Evolutionary conservation across 495 filamentous ascomycete genomes (phyloP), one percentile per base, ranked within the genome.

Genomic region (Penicillium maclennaniae): DNA sequence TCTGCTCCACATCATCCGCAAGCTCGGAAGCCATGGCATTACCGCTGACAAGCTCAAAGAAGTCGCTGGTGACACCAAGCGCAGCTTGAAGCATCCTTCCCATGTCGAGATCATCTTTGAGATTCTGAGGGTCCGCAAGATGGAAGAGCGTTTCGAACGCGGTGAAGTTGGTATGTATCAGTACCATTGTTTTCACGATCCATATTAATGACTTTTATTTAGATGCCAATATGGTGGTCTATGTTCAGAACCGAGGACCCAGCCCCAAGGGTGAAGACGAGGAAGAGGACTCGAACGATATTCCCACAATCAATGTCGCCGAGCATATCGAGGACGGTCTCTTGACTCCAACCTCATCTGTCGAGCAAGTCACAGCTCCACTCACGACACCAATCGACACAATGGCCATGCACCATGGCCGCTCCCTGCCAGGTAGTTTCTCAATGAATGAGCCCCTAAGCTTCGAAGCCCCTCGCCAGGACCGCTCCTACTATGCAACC

Each of bases 81-180:
- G 72, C 7, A 68, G 69, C 41, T 55, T 78, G 38, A 66, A 66
- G 50, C 65, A 66, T 23, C 48, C 63, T 8, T 67, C 67, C 1
- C 71, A 71, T 21, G 60, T 73, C 20, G 66, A 69, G 9, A 68
- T 82, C 36, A 58, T 83, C 14, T 72, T 74, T 17, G 79, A 83
- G 59, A 75, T 83, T 6, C 78, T 81, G 42, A 69, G 68, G 4
- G 77, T 83, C 12, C 69, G 79, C 47, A 74, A 73, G 58, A 59
- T 79, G 62, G 79, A 83, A 60, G 79, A 81, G 54, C 69, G 77
- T 6, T 79, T 67, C 57, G 71, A 77, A 43, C 66, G 69, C 21
- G 73, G 78, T 28, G 78, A 79, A 74, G 67, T 83, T 55, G 73
- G 78, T 80, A 73, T 48, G 69, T 53, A 20, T 19, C 28, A 4